Conservation (phyloP, 768 basidiomycete species). For the Lentinula raphanica region DNA sequence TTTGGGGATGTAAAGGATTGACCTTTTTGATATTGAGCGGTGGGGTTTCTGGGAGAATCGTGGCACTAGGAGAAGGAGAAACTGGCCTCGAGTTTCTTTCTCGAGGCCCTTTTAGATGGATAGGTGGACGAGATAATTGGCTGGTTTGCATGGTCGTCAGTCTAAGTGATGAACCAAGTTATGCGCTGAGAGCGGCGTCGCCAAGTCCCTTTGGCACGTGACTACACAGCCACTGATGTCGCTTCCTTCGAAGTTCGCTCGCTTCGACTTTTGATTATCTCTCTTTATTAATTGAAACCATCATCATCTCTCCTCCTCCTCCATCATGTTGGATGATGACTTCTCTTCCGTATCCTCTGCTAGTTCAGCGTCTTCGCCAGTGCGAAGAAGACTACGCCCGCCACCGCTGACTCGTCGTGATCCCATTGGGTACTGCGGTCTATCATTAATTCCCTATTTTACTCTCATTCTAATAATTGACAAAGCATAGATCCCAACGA, state of each 20-base stretch:
- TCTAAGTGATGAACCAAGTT: neutral
- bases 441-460: neutral
- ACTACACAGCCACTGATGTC: neutral
- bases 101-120: slow-evolving; percentile 39
- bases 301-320: too few relatives aligned
- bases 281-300: slow-evolving; percentile 4
- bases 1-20: slow-evolving; percentile 17
- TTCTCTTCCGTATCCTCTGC: slow-evolving; percentile 8
- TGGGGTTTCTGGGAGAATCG: slow-evolving; percentile 19
- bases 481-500: slow-evolving; percentile 34
- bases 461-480: slow-evolving; percentile 8
- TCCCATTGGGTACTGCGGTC: slow-evolving; percentile 23
- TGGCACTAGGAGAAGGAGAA: slow-evolving; percentile 16
- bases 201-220: neutral
- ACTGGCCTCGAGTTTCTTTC: neutral
- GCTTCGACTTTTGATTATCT: neutral
- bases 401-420: slow-evolving; percentile 31
- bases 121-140: slow-evolving; percentile 17
- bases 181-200: neutral
- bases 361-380: slow-evolving; percentile 13
- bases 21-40: slow-evolving; percentile 26
- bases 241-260: neutral
- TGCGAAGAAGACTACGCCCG: slow-evolving; percentile 20
- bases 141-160: slow-evolving; percentile 13
- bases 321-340: slow-evolving; percentile 6